Conservation (phyloP, 2,329 filamentous ascomycete species). For the Thelonectria rubi region DNA sequence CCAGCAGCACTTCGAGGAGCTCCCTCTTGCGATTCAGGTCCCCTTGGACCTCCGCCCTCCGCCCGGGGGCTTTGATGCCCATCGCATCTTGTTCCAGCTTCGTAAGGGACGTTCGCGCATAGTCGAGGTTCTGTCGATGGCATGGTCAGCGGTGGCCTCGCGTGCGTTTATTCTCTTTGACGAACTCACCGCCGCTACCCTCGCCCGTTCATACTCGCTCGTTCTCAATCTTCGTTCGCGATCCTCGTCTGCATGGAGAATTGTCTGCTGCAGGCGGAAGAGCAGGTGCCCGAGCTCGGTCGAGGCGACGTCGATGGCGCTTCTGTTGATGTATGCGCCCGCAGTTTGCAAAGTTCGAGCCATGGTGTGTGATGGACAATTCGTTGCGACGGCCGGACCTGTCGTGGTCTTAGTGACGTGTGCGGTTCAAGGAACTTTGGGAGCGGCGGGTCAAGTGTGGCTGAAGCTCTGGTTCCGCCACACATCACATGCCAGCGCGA, state of each 20-base stretch:
- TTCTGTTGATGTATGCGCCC: constrained; percentile 25
- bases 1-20: constrained; percentile 70
- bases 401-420: constrained; percentile 41
- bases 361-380: constrained; percentile 36
- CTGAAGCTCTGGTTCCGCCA: constrained; percentile 42
- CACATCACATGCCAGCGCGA: constrained; percentile 26
- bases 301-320: constrained; percentile 43
- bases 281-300: constrained; percentile 71
- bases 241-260: constrained; percentile 70
- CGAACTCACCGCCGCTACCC: constrained; percentile 53
- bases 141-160: constrained; percentile 14
- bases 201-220: constrained; percentile 71
- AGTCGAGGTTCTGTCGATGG: constrained; percentile 71
- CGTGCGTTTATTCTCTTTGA: not conserved
- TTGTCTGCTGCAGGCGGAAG: constrained; percentile 69
- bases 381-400: constrained; percentile 13
- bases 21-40: constrained; percentile 73
- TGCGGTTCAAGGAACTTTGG: constrained; percentile 36
- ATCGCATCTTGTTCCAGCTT: constrained; percentile 75
- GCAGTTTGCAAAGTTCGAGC: constrained; percentile 39
- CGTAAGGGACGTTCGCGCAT: constrained; percentile 74
- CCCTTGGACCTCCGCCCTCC: constrained; percentile 68
- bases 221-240: constrained; percentile 65
- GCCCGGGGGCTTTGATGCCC: constrained; percentile 64
- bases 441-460: constrained; percentile 36